Percentiles rank a stretch among this genome's conserved stretches.
Evolutionary conservation across 208 protist species (phyloP).

Genomic region (Naegleria lovaniensis): DNA sequence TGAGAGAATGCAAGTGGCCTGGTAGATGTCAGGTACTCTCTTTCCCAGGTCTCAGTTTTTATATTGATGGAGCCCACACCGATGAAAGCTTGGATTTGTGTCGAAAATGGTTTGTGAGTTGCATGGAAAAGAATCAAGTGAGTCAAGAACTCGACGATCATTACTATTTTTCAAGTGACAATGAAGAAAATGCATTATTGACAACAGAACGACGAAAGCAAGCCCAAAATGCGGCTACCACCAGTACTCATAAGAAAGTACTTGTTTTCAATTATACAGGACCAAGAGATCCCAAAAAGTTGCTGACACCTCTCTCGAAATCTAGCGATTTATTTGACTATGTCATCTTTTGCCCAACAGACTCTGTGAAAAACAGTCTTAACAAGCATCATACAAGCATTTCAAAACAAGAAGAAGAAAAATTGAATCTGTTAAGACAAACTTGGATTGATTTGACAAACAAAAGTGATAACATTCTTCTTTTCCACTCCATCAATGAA

Average conservation of each 20-base stretch:
- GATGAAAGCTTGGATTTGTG: background rate
- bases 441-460: background rate
- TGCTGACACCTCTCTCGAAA: background rate
- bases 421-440: background rate
- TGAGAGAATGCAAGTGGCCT: background rate
- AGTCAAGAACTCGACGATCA: background rate
- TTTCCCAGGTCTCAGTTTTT: background rate
- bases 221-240: background rate
- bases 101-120: background rate
- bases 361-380: background rate
- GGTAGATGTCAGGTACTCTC: background rate
- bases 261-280: constrained; percentile 21
- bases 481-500: background rate
- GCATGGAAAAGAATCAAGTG: background rate
- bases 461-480: no score
- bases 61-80: constrained; percentile 25
- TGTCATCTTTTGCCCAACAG: background rate
- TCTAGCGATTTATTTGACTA: background rate
- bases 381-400: background rate
- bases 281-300: background rate
- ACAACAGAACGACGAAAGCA: background rate
- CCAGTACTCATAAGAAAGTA: background rate
- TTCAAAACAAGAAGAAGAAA: background rate
- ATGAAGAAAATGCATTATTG: background rate
- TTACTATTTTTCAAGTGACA: background rate